Base-by-base conservation (phyloP, 257 asterid species). In the Solanum gandarillasii region DNA sequence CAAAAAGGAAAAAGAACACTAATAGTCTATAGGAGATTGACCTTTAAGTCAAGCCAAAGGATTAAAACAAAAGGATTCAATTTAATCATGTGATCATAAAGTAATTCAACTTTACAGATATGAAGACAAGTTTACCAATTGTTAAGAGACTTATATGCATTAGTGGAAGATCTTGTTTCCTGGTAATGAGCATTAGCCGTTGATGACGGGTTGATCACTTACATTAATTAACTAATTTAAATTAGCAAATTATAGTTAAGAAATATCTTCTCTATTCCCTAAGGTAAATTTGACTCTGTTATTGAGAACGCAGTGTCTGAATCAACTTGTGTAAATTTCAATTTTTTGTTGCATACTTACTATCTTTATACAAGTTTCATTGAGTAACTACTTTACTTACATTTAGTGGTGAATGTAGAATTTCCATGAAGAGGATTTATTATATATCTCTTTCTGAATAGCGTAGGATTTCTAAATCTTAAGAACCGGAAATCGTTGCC, bases 111-210 rank as follows among this genome's bases (percentile, higher is more conserved):
- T 82, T 82, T 82, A 46, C 43, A 29, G 43, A 82, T 18, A 82
- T 48, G 86, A 82, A 82, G 86, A 48, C 86, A 82, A 48, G 70
- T 82, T 82, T 29, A 31, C 25, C 41, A 48, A 29, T 81, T 81
- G 85, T 81, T 29, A 81, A 8, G 25, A 81, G 85, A 46, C 68
- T 16, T 81, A 18, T 82, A 39, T n/a, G 83, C 31, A 82, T 82
- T 82, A 82, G 70, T 82, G 86, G 43, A 82, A 82, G 29, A 82
- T 48, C 86, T 82, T 82, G 86, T 82, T 82, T 82, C 86, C 86
- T 48, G 20, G 70, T 18, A 52, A 7, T 29, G 70, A 46, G 85
- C 85, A 81, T 65, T 81, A 81, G 41, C 85, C 29, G 68, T 11
- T 46, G 9, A 81, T 85, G 87, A 67, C 27, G 67, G 67, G 65